Conservation (phyloP, 352 stramenopile genomes). For the Globisporangium mamillatum region DNA sequence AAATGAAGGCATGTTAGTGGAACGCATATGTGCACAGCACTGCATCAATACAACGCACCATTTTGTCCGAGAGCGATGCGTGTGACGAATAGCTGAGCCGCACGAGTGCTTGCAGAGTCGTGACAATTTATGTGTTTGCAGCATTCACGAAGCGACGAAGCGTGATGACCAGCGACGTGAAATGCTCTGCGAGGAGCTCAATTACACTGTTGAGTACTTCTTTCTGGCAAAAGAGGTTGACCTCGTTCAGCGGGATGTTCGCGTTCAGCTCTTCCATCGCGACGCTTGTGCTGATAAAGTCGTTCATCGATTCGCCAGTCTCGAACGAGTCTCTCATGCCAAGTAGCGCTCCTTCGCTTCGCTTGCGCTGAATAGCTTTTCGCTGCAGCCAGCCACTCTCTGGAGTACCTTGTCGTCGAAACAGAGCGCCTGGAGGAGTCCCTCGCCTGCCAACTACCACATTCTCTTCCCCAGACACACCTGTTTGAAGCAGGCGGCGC, state of each 20-base stretch:
- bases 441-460: conserved; percentile 8
- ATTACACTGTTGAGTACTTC: conserved; percentile 43
- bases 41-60: conserved; percentile 22
- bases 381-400: conserved; percentile 37
- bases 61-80: conserved; percentile 35
- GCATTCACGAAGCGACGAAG: conserved; percentile 34
- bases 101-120: conserved; percentile 49
- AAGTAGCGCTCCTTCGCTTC: conserved; percentile 1
- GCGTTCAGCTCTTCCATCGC: conserved; percentile 63
- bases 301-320: conserved; percentile 48
- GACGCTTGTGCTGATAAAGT: conserved; percentile 32
- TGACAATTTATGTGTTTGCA: conserved; percentile 36
- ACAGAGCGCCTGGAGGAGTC: not conserved
- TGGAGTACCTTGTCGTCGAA: conserved; percentile 5
- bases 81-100: conserved; percentile 44
- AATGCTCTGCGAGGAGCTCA: conserved; percentile 46
- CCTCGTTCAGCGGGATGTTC: conserved; percentile 42
- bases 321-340: conserved; percentile 41
- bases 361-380: conserved; percentile 17
- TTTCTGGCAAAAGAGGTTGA: conserved; percentile 30
- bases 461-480: conserved; percentile 16
- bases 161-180: conserved; percentile 33
- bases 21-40: too few relatives aligned
- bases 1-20: not conserved
- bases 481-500: conserved; percentile 41